phyloP scores from a whole-genome alignment of 1,284 basidiomycete species.

The Grifola frondosa region DNA sequence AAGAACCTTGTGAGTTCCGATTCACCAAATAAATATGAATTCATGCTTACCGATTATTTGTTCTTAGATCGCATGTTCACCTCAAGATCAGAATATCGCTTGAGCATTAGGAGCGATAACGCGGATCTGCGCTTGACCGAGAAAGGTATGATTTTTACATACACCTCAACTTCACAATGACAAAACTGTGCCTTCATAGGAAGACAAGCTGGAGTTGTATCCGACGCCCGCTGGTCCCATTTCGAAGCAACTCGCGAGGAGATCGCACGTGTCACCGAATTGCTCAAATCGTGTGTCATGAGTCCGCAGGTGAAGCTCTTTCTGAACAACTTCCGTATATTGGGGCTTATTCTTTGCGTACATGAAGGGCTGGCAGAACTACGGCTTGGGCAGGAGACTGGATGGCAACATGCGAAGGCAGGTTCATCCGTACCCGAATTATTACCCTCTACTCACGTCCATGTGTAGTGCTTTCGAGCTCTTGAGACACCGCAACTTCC shows the following conservation, averaged over 20 bases:
- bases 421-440: conserved; percentile 5
- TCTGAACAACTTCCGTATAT: neutral
- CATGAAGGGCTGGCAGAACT: conserved; percentile 56
- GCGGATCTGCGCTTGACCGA: conserved; percentile 81
- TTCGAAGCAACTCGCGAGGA: conserved; percentile 50
- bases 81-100: conserved; percentile 84
- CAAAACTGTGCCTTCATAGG: conserved; percentile 3
- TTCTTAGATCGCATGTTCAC: conserved; percentile 88
- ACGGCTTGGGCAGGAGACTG: conserved; percentile 54
- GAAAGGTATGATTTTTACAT: conserved; percentile 46
- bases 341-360: neutral
- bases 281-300: conserved; percentile 48
- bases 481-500: conserved; percentile 63
- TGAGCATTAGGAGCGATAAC: conserved; percentile 86
- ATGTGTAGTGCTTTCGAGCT: conserved; percentile 72
- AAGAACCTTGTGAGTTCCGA: conserved; percentile 79
- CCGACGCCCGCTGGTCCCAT: conserved; percentile 58
- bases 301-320: conserved; percentile 56
- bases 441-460: neutral
- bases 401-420: conserved; percentile 67
- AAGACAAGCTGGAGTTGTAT: conserved; percentile 58
- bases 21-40: no score
- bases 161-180: conserved; percentile 3
- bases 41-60: neutral
- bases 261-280: conserved; percentile 48